A percentile compares a stretch with the other conserved stretches of the same genome.
Evolutionary conservation across 139 green algal genomes (phyloP).

Genomic region (Chlorella sp.): DNA sequence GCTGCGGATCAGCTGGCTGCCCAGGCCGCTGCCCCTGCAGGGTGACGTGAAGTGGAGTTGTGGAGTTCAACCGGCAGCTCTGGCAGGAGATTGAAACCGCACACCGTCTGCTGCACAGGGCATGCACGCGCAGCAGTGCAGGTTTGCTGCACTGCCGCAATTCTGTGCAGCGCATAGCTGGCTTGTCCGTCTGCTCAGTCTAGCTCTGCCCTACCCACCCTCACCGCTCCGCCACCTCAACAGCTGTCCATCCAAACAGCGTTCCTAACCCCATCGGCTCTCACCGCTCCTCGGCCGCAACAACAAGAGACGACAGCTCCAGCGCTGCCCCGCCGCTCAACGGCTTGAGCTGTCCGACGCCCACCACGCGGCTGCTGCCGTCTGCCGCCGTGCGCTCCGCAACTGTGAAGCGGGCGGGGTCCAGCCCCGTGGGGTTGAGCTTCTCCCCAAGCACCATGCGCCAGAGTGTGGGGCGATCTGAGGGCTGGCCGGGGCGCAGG

Average conservation of each 20-base stretch:
- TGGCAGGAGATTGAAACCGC: neutral
- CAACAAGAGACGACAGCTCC: slow-evolving; percentile 15
- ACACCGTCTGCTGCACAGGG: neutral
- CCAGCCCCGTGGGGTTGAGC: slow-evolving; percentile 5
- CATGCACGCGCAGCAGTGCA: neutral
- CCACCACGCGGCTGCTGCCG: neutral
- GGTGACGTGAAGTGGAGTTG: neutral
- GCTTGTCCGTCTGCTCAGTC: neutral
- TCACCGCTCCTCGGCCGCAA: slow-evolving; percentile 12
- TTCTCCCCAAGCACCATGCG: neutral
- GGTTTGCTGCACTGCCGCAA: neutral
- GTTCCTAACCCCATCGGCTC: neutral
- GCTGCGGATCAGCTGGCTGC: neutral
- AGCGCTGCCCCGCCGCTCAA: neutral
- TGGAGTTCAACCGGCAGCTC: too few species aligned
- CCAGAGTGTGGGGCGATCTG: neutral
- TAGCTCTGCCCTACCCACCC: neutral
- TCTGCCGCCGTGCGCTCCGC: neutral
- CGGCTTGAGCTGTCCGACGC: slow-evolving; percentile 22
- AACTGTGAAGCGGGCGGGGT: slow-evolving; percentile 20
- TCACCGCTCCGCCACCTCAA: slow-evolving; percentile 10
- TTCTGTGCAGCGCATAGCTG: neutral
- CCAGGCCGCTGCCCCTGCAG: slow-evolving; percentile 7
- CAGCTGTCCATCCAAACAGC: too few species aligned
- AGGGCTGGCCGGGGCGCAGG: neutral